Evolutionary conservation across 192 early-diverging fungal species (phyloP).

Genomic region (Coemansia sp.): DNA sequence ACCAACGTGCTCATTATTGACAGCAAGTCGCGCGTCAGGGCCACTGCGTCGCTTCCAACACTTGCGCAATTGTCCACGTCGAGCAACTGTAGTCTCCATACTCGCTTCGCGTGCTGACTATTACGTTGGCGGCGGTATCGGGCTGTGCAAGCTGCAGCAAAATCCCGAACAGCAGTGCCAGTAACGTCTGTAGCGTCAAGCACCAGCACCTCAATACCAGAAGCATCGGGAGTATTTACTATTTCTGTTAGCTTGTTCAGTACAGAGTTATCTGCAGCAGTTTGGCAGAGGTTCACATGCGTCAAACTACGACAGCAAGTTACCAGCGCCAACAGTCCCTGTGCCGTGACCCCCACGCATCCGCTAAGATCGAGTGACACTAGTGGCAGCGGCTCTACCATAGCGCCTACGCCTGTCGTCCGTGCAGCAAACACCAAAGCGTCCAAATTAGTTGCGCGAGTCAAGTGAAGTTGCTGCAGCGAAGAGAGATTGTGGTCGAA

Average conservation of each 20-base stretch:
- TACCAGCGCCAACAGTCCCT: slow-evolving; percentile 21
- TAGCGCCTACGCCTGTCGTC: not conserved
- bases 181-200: slow-evolving; percentile 39
- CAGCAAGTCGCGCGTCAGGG: slow-evolving; percentile 11
- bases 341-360: slow-evolving; percentile 22
- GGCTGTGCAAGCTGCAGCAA: slow-evolving; percentile 38
- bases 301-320: slow-evolving; percentile 26
- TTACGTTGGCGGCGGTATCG: slow-evolving; percentile 18
- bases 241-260: slow-evolving; percentile 19
- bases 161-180: slow-evolving; percentile 39
- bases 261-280: slow-evolving; percentile 33
- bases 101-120: not conserved
- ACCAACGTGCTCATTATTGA: not conserved
- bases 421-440: slow-evolving; percentile 5
- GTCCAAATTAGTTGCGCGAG: slow-evolving; percentile 12
- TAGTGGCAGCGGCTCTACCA: slow-evolving; percentile 15
- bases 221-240: not conserved
- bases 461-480: slow-evolving; percentile 30
- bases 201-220: slow-evolving; percentile 29
- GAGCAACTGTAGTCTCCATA: slow-evolving; percentile 33
- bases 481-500: slow-evolving; percentile 23
- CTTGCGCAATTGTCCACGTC: slow-evolving; percentile 41
- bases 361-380: slow-evolving; percentile 39
- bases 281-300: slow-evolving; percentile 38
- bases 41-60: slow-evolving; percentile 42